Conservation (phyloP, 2,329 filamentous ascomycete genomes). For the Cryphonectria naterciae region DNA sequence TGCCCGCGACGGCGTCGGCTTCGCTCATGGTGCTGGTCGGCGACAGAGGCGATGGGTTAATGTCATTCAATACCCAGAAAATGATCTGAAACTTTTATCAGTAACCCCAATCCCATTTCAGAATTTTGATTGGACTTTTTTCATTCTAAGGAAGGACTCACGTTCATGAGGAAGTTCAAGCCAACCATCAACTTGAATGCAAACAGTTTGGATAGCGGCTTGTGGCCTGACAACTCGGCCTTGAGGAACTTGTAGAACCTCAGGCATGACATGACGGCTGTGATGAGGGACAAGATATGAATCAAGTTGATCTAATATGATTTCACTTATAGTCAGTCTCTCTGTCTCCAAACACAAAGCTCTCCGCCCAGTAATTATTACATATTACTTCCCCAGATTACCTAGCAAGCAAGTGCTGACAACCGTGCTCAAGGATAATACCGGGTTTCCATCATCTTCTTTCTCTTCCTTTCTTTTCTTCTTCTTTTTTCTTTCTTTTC, state of each 20-base stretch:
- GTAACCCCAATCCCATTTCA: neutral
- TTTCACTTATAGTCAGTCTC: constrained; percentile 4
- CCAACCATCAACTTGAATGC: constrained; percentile 42
- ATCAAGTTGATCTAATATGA: constrained; percentile 34
- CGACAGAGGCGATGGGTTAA: constrained; percentile 25
- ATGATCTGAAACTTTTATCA: constrained; percentile 7
- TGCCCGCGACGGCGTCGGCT: constrained; percentile 33
- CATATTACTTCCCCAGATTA: neutral
- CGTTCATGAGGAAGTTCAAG: constrained; percentile 37
- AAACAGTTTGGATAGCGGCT: constrained; percentile 38
- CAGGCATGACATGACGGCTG: constrained; percentile 35
- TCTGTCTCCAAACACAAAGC: neutral
- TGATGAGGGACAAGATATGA: constrained; percentile 33
- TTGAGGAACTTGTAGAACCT: constrained; percentile 37
- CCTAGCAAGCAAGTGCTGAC: neutral
- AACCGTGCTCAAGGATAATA: no score
- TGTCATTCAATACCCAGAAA: constrained; percentile 33
- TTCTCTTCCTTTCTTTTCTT: no score
- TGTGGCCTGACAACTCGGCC: constrained; percentile 34
- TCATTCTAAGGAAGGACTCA: constrained; percentile 22
- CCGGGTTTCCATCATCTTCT: no score
- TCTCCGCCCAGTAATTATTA: neutral
- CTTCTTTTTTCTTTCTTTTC: no score
- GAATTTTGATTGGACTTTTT: no score
- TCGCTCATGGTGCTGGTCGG: constrained; percentile 32